These are phyloP conservation scores for Beta corolliflora DNA, from an alignment of 179 eudicot genomes.

Conservation along the genomic window DNA sequence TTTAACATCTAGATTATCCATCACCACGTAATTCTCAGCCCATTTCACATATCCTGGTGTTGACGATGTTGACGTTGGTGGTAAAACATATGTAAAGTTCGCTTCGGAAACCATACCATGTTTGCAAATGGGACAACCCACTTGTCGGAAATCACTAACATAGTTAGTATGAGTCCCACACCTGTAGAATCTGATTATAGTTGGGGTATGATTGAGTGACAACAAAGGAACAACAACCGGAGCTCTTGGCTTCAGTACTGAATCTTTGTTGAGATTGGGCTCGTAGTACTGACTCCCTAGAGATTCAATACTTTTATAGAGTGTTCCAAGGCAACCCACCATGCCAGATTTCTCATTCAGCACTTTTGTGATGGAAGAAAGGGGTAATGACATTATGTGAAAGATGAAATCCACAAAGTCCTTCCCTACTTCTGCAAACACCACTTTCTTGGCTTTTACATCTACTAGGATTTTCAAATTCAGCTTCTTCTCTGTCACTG, in stretches of 20 bases:
- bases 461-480: constrained; percentile 14
- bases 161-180: no score
- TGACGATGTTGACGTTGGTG: no score
- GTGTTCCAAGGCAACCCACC: constrained; percentile 31
- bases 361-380: constrained; percentile 20
- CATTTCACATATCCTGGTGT: constrained; percentile 22
- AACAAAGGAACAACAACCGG: no score
- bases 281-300: background rate
- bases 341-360: background rate
- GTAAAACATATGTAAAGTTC: no score
- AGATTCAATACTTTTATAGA: constrained; percentile 23
- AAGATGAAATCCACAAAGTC: constrained; percentile 37
- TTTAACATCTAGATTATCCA: no score
- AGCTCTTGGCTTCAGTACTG: no score
- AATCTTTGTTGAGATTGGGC: no score
- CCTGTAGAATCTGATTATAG: no score
- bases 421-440: constrained; percentile 20
- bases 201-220: no score
- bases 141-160: no score
- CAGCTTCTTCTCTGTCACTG: background rate
- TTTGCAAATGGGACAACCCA: no score
- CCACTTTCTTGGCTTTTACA: constrained; percentile 11
- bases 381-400: constrained; percentile 26
- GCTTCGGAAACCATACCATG: no score
- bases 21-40: background rate